Evolutionary conservation across 176 grass and related monocot genomes (phyloP).

Genomic region (Alloteropsis semialata): DNA sequence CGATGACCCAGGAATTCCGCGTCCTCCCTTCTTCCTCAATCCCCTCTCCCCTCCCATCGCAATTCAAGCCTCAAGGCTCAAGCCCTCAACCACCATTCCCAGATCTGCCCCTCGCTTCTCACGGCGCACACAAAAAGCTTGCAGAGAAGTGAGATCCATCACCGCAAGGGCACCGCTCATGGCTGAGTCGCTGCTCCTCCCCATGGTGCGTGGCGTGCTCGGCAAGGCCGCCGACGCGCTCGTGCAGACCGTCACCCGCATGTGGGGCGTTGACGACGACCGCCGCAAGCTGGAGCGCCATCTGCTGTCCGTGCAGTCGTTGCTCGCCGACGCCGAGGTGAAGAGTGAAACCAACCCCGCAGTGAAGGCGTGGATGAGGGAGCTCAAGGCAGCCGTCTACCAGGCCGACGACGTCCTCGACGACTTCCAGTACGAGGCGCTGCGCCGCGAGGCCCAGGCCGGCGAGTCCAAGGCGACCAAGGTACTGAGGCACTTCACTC

Average conservation of each 20-base stretch:
- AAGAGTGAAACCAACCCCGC: neutral
- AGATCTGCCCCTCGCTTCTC: neutral
- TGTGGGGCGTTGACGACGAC: neutral
- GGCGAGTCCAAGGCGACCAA: too few relatives aligned
- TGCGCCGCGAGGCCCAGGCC: neutral
- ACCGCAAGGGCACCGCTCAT: neutral
- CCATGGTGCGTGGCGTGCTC: neutral
- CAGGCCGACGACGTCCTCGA: neutral
- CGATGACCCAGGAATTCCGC: too few relatives aligned
- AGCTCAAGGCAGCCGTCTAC: neutral
- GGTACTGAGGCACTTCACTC: too few relatives aligned
- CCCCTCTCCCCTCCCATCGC: too few relatives aligned
- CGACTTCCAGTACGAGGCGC: slow-evolving; percentile 5
- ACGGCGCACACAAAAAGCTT: neutral
- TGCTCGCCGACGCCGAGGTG: neutral
- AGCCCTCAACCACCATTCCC: neutral
- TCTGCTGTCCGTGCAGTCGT: neutral
- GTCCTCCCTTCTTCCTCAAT: too few relatives aligned
- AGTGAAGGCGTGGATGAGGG: neutral
- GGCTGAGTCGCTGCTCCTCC: too few relatives aligned
- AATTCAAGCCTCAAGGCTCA: too few relatives aligned
- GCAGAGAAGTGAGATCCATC: neutral
- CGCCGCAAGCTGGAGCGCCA: neutral
- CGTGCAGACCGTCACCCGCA: neutral
- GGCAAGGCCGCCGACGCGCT: neutral